phyloP scores from a whole-genome alignment of 495 filamentous ascomycete species.

The Amphirosellinia nigrospora region DNA sequence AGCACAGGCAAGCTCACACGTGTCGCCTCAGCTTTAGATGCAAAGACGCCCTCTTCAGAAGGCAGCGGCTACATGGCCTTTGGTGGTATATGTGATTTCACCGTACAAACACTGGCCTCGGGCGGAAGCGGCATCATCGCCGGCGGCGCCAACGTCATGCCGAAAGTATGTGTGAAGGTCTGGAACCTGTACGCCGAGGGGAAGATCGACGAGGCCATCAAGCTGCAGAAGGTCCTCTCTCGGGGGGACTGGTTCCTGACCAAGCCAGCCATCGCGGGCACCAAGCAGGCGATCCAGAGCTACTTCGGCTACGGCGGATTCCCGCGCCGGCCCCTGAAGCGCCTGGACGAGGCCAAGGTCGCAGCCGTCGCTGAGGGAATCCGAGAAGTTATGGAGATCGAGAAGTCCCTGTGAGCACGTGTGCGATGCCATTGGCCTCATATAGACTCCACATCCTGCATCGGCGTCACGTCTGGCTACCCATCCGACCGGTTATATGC shows the following conservation, averaged over 20 bases:
- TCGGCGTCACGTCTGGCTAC: background rate
- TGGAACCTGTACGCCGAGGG: slow-evolving; percentile 79
- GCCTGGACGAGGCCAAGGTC: slow-evolving; percentile 65
- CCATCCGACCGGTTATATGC: slow-evolving; percentile 18
- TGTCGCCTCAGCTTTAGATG: slow-evolving; percentile 77
- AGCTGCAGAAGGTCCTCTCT: slow-evolving; percentile 72
- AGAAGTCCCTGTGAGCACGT: slow-evolving; percentile 50
- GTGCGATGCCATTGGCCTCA: slow-evolving; percentile 6
- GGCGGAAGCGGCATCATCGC: slow-evolving; percentile 87
- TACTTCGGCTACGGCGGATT: slow-evolving; percentile 87
- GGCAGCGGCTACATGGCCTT: slow-evolving; percentile 83
- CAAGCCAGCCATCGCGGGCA: slow-evolving; percentile 84
- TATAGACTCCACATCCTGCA: background rate
- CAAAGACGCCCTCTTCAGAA: slow-evolving; percentile 68
- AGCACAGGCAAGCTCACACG: slow-evolving; percentile 89
- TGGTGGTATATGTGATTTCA: slow-evolving; percentile 88
- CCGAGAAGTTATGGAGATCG: slow-evolving; percentile 67
- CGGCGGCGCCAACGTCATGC: slow-evolving; percentile 85
- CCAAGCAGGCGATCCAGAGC: slow-evolving; percentile 81
- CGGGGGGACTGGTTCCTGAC: slow-evolving; percentile 86
- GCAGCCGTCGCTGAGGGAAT: slow-evolving; percentile 73
- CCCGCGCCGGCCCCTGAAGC: slow-evolving; percentile 74
- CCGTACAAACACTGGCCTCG: slow-evolving; percentile 77
- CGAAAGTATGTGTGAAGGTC: slow-evolving; percentile 80
- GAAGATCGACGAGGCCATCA: slow-evolving; percentile 73